phyloP scores from a whole-genome alignment of 176 grass and related monocot genomes.

The Poa pratensis region DNA sequence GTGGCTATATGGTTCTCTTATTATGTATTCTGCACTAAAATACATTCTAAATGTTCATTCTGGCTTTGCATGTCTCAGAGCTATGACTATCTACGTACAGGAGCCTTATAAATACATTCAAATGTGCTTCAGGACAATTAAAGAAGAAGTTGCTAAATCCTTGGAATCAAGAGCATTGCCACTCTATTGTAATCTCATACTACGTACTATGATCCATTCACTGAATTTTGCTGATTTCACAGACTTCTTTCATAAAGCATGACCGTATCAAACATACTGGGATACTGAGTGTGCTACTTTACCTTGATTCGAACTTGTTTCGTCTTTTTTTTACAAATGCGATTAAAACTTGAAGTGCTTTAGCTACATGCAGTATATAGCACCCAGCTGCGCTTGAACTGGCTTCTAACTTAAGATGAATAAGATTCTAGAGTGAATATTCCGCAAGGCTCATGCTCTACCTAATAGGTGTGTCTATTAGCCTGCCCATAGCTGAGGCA shows the following conservation, averaged over 20 bases:
- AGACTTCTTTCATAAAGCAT: not conserved
- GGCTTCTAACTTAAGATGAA: not conserved
- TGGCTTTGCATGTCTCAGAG: not conserved
- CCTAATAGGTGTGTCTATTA: not conserved
- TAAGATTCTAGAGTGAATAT: not conserved
- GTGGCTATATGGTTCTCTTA: not conserved
- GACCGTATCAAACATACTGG: not conserved
- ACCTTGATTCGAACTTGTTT: not conserved
- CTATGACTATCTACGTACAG: conserved; percentile 1
- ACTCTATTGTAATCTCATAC: not conserved
- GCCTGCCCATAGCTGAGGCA: not conserved
- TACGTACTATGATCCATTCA: not conserved
- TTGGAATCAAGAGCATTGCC: not conserved
- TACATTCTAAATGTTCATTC: not conserved
- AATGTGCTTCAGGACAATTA: no score
- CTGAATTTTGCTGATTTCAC: not conserved
- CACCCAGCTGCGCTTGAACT: not conserved
- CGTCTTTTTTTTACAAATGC: not conserved
- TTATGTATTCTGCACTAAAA: not conserved
- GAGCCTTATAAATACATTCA: no score
- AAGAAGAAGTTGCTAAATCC: no score
- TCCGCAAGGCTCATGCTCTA: not conserved
- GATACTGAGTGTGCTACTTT: not conserved
- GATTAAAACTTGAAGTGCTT: not conserved
- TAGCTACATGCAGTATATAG: not conserved